These are phyloP conservation scores for Incumbomyces lentus DNA, from an alignment of 2,329 filamentous ascomycete genomes.

Conservation along the genomic window DNA sequence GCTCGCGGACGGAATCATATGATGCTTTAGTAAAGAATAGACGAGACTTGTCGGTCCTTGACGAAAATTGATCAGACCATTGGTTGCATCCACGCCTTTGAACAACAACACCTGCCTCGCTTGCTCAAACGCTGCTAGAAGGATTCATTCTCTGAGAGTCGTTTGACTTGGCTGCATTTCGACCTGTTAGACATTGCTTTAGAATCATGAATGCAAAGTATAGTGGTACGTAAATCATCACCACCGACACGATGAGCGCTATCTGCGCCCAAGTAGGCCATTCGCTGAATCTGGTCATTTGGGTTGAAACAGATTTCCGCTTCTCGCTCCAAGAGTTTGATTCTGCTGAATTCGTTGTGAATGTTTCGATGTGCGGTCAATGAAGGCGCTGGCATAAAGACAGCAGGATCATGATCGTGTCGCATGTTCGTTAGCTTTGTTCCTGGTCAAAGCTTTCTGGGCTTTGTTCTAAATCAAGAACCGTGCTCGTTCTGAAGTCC, in stretches of 20 bases:
- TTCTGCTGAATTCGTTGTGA: too few relatives aligned
- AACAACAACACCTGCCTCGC: too few relatives aligned
- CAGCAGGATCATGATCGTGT: too few relatives aligned
- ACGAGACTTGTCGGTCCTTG: too few relatives aligned
- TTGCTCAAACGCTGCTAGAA: neutral
- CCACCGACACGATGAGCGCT: neutral
- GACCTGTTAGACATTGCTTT: neutral
- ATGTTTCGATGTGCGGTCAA: too few relatives aligned
- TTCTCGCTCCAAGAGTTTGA: too few relatives aligned
- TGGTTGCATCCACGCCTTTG: too few relatives aligned
- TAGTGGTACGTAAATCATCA: conserved; percentile 1
- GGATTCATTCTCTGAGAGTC: neutral
- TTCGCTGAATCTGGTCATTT: neutral
- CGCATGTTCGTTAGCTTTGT: neutral
- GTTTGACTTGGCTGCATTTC: neutral
- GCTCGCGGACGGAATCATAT: too few relatives aligned
- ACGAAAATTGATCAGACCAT: too few relatives aligned
- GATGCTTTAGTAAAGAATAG: too few relatives aligned
- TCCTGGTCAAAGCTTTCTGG: neutral
- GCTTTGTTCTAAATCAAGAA: neutral
- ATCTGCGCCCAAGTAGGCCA: conserved; percentile 5
- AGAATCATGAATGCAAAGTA: neutral
- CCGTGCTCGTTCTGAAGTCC: neutral
- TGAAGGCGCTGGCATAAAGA: too few relatives aligned
- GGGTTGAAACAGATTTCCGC: too few relatives aligned